Conservation (phyloP, 148 eudicot genomes). For the Camellia sinensis region DNA sequence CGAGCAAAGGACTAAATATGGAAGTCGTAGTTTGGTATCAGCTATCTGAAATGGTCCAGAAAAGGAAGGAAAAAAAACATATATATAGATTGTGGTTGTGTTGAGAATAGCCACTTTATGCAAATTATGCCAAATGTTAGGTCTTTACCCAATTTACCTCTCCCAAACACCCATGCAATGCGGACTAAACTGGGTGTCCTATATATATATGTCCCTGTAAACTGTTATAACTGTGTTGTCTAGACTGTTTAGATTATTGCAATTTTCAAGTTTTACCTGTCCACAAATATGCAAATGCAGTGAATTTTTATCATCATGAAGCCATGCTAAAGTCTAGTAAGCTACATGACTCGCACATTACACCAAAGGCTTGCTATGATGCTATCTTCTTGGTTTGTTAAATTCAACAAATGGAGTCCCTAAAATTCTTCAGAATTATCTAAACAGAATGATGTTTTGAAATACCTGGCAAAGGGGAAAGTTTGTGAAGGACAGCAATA, state of each 20-base stretch:
- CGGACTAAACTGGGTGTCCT: too few species aligned
- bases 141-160: too few species aligned
- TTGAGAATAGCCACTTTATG: too few species aligned
- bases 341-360: not conserved
- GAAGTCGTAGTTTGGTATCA: not conserved
- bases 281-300: not conserved
- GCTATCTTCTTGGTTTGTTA: not conserved
- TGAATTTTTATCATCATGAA: not conserved
- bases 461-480: slow-evolving; percentile 74
- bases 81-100: not conserved
- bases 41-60: not conserved
- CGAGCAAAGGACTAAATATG: not conserved
- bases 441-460: not conserved
- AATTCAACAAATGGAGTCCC: not conserved
- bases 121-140: too few species aligned
- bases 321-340: not conserved
- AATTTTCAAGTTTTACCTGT: not conserved
- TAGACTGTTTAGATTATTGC: not conserved
- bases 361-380: slow-evolving; percentile 8
- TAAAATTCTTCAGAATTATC: not conserved
- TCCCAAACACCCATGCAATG: too few species aligned
- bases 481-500: slow-evolving; percentile 81
- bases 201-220: too few species aligned
- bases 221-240: too few species aligned
- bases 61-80: slow-evolving; percentile 1